These are phyloP conservation scores for Citrullus mucosospermus DNA, from an alignment of 306 rosid genomes.

Conservation along the genomic window DNA sequence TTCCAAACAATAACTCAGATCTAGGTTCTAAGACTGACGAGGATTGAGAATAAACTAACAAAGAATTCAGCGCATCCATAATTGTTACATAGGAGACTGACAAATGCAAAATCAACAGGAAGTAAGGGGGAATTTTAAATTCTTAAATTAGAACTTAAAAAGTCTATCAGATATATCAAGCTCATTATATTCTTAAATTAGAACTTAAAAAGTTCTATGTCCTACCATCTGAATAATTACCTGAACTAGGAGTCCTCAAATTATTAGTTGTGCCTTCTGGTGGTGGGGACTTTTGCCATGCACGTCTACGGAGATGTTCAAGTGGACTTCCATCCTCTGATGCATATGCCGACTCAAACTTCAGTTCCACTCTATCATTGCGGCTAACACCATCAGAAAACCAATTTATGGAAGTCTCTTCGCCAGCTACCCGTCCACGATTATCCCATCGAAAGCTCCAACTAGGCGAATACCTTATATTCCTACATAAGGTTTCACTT, in stretches of 20 bases:
- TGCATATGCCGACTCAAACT: constrained; percentile 31
- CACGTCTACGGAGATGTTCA: constrained; percentile 15
- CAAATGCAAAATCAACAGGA: neutral
- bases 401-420: constrained; percentile 38
- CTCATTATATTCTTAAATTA: neutral
- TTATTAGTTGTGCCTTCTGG: constrained; percentile 25
- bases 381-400: constrained; percentile 33
- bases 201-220: neutral
- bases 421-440: constrained; percentile 47
- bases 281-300: constrained; percentile 20
- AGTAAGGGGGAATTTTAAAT: neutral
- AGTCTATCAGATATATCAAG: neutral
- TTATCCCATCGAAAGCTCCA: constrained; percentile 67
- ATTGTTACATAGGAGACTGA: neutral
- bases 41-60: neutral
- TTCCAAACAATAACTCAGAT: neutral
- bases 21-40: neutral
- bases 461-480: constrained; percentile 37
- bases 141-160: neutral
- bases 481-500: constrained; percentile 32
- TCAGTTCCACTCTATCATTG: constrained; percentile 31
- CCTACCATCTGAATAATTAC: constrained; percentile 15
- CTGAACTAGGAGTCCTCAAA: constrained; percentile 30
- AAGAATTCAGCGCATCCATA: neutral
- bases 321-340: constrained; percentile 42